These are phyloP conservation scores for Helichrysum umbraculigerum DNA, from an alignment of 129 eudicot species.

Conservation along the genomic window DNA sequence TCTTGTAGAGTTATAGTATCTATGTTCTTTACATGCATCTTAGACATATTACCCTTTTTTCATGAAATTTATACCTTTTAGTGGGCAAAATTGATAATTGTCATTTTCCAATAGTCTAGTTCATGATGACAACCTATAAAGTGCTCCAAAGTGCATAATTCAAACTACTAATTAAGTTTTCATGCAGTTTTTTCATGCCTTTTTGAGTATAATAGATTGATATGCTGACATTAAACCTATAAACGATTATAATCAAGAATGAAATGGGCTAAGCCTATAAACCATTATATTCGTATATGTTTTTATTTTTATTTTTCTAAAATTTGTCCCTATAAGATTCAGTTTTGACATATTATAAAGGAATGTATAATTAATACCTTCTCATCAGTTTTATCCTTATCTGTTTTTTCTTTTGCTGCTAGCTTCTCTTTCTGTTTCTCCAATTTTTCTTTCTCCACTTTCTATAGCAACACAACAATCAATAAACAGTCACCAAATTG, in stretches of 20 bases:
- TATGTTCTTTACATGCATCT: not conserved
- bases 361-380: conserved; percentile 40
- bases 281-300: too few relatives aligned
- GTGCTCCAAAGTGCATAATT: not conserved
- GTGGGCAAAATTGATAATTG: not conserved
- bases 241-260: too few relatives aligned
- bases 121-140: not conserved
- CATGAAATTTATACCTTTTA: too few relatives aligned
- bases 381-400: conserved; percentile 53
- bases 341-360: not conserved
- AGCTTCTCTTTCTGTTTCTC: conserved; percentile 68
- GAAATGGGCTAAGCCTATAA: too few relatives aligned
- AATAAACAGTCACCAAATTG: not conserved
- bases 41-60: too few relatives aligned
- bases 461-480: conserved; percentile 32
- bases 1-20: too few relatives aligned
- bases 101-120: not conserved
- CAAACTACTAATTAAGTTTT: too few relatives aligned
- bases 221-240: not conserved
- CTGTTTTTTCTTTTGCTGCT: conserved; percentile 62
- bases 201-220: not conserved
- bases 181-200: not conserved
- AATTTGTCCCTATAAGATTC: not conserved
- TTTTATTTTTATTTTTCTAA: too few relatives aligned
- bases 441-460: conserved; percentile 78